Conservation (phyloP, 2,329 filamentous ascomycete species). For the Monosporascus ibericus region DNA sequence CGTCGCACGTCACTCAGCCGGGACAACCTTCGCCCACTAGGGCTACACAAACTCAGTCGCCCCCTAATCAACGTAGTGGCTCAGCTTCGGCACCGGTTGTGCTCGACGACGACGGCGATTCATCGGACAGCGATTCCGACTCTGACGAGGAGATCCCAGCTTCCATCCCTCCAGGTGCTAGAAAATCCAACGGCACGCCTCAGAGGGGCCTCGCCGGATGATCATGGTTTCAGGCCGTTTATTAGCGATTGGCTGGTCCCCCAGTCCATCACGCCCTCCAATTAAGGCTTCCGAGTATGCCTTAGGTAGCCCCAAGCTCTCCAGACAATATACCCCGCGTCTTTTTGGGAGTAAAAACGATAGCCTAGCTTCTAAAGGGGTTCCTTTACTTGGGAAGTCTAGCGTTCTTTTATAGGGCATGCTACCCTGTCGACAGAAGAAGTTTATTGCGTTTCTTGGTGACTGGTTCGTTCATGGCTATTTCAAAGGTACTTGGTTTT, state of each 20-base stretch:
- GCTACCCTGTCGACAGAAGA: too few species aligned
- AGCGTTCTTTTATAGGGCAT: too few species aligned
- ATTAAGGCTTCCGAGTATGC: too few species aligned
- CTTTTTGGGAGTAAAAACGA: too few species aligned
- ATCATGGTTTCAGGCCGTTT: background rate
- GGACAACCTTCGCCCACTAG: conserved; percentile 5
- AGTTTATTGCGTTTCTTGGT: too few species aligned
- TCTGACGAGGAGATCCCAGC: conserved; percentile 25
- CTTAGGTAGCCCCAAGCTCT: too few species aligned
- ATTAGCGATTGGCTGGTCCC: background rate
- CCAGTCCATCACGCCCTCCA: too few species aligned
- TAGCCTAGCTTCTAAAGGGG: too few species aligned
- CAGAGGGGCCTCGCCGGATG: conserved; percentile 6
- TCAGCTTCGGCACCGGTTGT: conserved; percentile 18
- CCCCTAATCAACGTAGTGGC: conserved; percentile 7
- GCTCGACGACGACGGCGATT: conserved; percentile 17
- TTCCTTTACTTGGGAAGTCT: too few species aligned
- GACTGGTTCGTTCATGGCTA: too few species aligned
- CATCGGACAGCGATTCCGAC: conserved; percentile 9
- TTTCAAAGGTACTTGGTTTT: background rate
- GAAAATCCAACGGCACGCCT: conserved; percentile 4
- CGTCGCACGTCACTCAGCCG: conserved; percentile 16
- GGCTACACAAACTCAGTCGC: conserved; percentile 2
- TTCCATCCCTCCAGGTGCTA: conserved; percentile 12
- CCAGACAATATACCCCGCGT: too few species aligned